Evolutionary conservation across 768 basidiomycete genomes (phyloP).

Genomic region (Tricholoma furcatifolium): DNA sequence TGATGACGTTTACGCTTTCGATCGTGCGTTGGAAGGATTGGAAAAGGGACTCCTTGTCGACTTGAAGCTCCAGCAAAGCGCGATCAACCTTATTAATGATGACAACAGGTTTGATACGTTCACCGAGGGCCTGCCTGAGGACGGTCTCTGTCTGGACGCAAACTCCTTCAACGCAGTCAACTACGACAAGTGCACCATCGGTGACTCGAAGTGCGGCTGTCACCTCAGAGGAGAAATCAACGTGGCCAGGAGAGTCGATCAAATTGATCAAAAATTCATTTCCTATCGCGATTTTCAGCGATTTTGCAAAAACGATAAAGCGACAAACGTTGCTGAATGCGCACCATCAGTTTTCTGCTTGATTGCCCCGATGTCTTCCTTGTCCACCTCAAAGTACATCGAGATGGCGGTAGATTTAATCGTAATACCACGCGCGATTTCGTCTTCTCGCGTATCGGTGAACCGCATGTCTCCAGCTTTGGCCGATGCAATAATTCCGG

Average conservation of each 20-base stretch:
- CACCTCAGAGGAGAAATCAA: slow-evolving; percentile 99
- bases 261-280: slow-evolving; percentile 96
- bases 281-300: slow-evolving; percentile 43
- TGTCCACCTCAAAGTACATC: slow-evolving; percentile 96
- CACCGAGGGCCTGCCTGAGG: slow-evolving; percentile 92
- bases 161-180: slow-evolving; percentile 99
- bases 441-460: slow-evolving; percentile 95
- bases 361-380: slow-evolving; percentile 83
- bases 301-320: neutral
- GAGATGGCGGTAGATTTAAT: slow-evolving; percentile 99
- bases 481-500: slow-evolving; percentile 94
- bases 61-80: slow-evolving; percentile 97
- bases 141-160: slow-evolving; percentile 99
- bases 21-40: slow-evolving; percentile 98
- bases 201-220: slow-evolving; percentile 99
- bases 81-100: slow-evolving; percentile 99
- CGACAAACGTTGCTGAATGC: slow-evolving; percentile 1
- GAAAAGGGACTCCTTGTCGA: slow-evolving; percentile 94
- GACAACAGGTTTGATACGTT: slow-evolving; percentile 99
- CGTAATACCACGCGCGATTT: slow-evolving; percentile 99
- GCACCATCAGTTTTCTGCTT: slow-evolving; percentile 94
- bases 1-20: slow-evolving; percentile 97
- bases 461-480: slow-evolving; percentile 98
- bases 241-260: slow-evolving; percentile 94
- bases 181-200: slow-evolving; percentile 98